Percentiles rank a stretch among this genome's conserved stretches.
phyloP scores from a whole-genome alignment of 1,284 basidiomycete genomes.

The Rhodotorula sp. region DNA sequence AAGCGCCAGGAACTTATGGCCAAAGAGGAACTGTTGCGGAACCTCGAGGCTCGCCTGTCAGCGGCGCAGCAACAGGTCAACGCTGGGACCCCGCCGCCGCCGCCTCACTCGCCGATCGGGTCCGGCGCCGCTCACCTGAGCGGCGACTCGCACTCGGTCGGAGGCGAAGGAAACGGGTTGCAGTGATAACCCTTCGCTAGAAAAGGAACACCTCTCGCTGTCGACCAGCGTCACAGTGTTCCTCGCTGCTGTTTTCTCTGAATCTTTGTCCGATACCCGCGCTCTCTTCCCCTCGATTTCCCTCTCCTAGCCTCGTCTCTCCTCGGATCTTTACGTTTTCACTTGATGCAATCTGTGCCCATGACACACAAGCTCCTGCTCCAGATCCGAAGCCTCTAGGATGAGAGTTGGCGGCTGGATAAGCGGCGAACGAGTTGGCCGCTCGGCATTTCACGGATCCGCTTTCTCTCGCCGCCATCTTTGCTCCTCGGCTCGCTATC shows the following conservation, averaged over 20 bases:
- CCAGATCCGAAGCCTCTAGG: too few species aligned
- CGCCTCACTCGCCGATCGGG: not conserved
- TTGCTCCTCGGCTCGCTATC: not conserved
- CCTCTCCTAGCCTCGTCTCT: too few species aligned
- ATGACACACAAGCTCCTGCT: too few species aligned
- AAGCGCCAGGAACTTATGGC: constrained; percentile 86
- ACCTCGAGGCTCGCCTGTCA: constrained; percentile 83
- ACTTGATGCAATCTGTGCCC: too few species aligned
- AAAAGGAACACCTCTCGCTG: not conserved
- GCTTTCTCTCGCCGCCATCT: not conserved
- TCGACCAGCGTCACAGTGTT: not conserved
- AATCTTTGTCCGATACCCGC: not conserved
- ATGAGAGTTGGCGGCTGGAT: too few species aligned
- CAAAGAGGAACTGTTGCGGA: constrained; percentile 59
- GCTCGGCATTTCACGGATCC: not conserved
- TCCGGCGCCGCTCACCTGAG: not conserved
- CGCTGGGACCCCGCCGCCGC: constrained; percentile 5
- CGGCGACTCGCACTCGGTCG: not conserved
- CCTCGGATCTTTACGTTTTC: too few species aligned
- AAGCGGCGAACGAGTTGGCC: not conserved
- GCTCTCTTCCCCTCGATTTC: too few species aligned
- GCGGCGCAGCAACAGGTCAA: constrained; percentile 56
- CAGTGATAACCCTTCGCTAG: not conserved
- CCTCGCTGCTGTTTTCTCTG: not conserved
- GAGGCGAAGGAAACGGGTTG: not conserved